These are phyloP conservation scores for Imleria badia DNA, from an alignment of 768 basidiomycete genomes.

Conservation along the genomic window DNA sequence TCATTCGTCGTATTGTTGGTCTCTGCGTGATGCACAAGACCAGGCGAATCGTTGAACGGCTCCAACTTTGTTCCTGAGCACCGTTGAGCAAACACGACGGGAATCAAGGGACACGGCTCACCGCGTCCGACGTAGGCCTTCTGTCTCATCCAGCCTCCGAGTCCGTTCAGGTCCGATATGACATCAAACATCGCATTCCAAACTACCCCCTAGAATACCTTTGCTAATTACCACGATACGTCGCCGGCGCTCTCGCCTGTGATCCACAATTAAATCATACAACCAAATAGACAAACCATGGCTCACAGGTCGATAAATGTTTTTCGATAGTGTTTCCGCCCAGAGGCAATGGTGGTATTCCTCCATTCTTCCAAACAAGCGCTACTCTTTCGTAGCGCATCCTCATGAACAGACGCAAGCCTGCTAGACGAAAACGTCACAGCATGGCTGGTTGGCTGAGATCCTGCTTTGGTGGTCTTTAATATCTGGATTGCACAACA, in stretches of 20 bases:
- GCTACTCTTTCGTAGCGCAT: slow-evolving; percentile 59
- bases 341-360: slow-evolving; percentile 62
- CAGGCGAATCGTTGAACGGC: slow-evolving; percentile 46
- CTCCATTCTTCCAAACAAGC: slow-evolving; percentile 71
- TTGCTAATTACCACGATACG: slow-evolving; percentile 61
- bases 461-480: slow-evolving; percentile 46
- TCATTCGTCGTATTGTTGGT: slow-evolving; percentile 36
- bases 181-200: slow-evolving; percentile 85
- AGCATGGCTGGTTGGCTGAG: not conserved
- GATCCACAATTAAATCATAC: not conserved
- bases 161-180: slow-evolving; percentile 43
- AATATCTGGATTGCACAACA: slow-evolving; percentile 45
- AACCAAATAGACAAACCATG: not conserved
- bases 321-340: slow-evolving; percentile 71
- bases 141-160: slow-evolving; percentile 90
- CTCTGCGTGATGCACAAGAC: slow-evolving; percentile 32
- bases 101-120: slow-evolving; percentile 29
- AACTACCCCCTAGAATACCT: slow-evolving; percentile 60
- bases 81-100: not conserved
- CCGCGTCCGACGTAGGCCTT: slow-evolving; percentile 87
- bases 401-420: slow-evolving; percentile 25
- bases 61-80: slow-evolving; percentile 76
- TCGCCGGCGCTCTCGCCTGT: slow-evolving; percentile 74
- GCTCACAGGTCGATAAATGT: slow-evolving; percentile 67
- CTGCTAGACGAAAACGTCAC: slow-evolving; percentile 6